phyloP scores from a whole-genome alignment of 1,139 yeast species.

The Nakaseomyces glabratus region DNA sequence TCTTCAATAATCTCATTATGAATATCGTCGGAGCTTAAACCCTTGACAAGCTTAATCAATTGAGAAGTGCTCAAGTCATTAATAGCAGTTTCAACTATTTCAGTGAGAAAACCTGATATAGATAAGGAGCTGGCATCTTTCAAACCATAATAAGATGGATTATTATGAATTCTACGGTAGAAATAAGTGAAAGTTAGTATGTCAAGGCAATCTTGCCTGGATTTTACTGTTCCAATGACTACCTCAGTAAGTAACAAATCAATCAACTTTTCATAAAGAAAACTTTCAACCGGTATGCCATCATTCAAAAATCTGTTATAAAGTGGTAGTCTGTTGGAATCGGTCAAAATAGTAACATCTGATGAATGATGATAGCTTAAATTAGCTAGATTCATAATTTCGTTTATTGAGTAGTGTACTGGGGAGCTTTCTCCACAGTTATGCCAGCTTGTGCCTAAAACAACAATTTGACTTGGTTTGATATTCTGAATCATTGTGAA shows the following conservation, averaged over 20 bases:
- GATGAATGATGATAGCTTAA: constrained; percentile 30
- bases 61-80: constrained; percentile 54
- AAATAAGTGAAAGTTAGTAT: constrained; percentile 82
- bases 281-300: constrained; percentile 80
- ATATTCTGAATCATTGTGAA: constrained; percentile 50
- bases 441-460: constrained; percentile 63
- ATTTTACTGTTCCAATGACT: constrained; percentile 51
- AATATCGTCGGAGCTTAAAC: constrained; percentile 33
- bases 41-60: constrained; percentile 47
- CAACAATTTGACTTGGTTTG: constrained; percentile 43
- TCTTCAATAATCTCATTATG: constrained; percentile 33
- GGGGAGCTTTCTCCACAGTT: constrained; percentile 69
- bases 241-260: constrained; percentile 70
- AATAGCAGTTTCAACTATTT: constrained; percentile 65
- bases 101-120: constrained; percentile 73
- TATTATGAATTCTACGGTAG: constrained; percentile 67
- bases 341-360: constrained; percentile 50
- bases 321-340: constrained; percentile 46
- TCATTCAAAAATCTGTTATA: constrained; percentile 65
- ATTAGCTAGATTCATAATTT: constrained; percentile 63
- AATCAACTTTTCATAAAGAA: constrained; percentile 45
- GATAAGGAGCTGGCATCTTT: constrained; percentile 56
- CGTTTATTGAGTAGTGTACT: constrained; percentile 58
- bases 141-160: constrained; percentile 85
- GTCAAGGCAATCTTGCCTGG: constrained; percentile 80